Base-by-base conservation (phyloP, 2,329 filamentous ascomycete genomes). In the Penicillium fuscoglaucum region DNA sequence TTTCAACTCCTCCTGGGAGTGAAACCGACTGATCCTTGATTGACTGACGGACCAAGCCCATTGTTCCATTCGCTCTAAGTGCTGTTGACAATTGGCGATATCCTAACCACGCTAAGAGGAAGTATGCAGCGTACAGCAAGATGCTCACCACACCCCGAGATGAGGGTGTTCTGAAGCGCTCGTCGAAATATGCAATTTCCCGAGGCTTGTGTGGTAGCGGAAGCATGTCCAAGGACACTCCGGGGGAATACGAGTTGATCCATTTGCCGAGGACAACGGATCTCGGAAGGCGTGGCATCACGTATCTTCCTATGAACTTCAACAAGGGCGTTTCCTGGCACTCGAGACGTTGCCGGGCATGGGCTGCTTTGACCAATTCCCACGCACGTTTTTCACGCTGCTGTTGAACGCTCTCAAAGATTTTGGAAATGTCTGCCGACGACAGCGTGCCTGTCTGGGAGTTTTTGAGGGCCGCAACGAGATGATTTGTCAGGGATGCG, bases 401-500 rank as follows among this genome's bases (percentile, higher is more conserved):
- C 6, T 45, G 17, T 29, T 64, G 60, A 15, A 59, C 58, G 12
- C 55, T 48, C 21, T 59, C 52, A 13, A 64, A 59, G 19, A 62
- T 15, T 0, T 49, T 52, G 1, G 39, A 28, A 6, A 62, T 58
- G 1, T 61, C 47, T 13, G 29, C 41, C 13, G 44, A 46, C 8
- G 57, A 57, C 5, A 62, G 43, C 1, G 46, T 43, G 10, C 26
- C 29, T 4, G 45, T 52, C 7, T 29, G 15, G 29, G 8, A 49
- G n/a, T 12, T 17, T 19, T 52, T 31, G 10, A 61, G 35, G 4
- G 58, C 50, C 4, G 56, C 19, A 15, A 58, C 39, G 9, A 66
- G 54, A 44, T 66, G 47, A 33, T 66, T 66, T 3, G 49, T 54
- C 15, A 66, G 48, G n/a, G 62, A 51, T 12, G 64, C 64, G 2